phyloP scores from a whole-genome alignment of 306 rosid species.

The Trifolium pratense region DNA sequence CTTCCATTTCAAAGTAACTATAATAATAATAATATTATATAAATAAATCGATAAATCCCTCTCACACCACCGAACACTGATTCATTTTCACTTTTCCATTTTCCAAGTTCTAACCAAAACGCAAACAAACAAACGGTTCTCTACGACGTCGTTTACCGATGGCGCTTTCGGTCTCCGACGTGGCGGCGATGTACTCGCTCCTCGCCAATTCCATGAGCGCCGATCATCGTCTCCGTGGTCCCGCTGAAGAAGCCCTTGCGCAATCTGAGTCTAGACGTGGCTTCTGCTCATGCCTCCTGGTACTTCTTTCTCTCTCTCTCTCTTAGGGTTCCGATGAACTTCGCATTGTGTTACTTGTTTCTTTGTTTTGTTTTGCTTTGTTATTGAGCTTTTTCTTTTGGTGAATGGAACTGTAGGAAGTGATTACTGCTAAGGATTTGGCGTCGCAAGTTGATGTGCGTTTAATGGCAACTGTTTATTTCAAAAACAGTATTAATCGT shows the following conservation, averaged over 20 bases:
- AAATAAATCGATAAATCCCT: slow-evolving; percentile 3
- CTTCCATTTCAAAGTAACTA: slow-evolving; percentile 8
- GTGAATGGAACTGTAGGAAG: slow-evolving; percentile 59
- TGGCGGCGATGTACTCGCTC: slow-evolving; percentile 81
- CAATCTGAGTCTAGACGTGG: slow-evolving; percentile 87
- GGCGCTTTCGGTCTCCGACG: slow-evolving; percentile 78
- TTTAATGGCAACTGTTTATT: slow-evolving; percentile 83
- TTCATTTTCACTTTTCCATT: not conserved
- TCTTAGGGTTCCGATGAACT: slow-evolving; percentile 54
- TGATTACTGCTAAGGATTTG: slow-evolving; percentile 83
- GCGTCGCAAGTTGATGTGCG: slow-evolving; percentile 79
- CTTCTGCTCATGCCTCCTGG: slow-evolving; percentile 88
- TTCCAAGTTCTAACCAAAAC: slow-evolving; percentile 11
- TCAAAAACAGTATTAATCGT: slow-evolving; percentile 82
- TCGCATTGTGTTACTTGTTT: slow-evolving; percentile 34
- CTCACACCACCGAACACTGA: slow-evolving; percentile 7
- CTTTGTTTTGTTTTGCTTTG: slow-evolving; percentile 1
- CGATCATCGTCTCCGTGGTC: slow-evolving; percentile 69
- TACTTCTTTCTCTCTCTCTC: not conserved
- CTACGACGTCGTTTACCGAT: slow-evolving; percentile 38
- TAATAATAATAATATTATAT: slow-evolving; percentile 1
- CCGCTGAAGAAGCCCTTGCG: slow-evolving; percentile 80
- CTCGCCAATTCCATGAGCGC: slow-evolving; percentile 81
- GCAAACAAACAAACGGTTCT: not conserved
- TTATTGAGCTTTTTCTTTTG: slow-evolving; percentile 18